Base-by-base conservation (phyloP, 345 rosid genomes). In the Eucalyptus rudis region DNA sequence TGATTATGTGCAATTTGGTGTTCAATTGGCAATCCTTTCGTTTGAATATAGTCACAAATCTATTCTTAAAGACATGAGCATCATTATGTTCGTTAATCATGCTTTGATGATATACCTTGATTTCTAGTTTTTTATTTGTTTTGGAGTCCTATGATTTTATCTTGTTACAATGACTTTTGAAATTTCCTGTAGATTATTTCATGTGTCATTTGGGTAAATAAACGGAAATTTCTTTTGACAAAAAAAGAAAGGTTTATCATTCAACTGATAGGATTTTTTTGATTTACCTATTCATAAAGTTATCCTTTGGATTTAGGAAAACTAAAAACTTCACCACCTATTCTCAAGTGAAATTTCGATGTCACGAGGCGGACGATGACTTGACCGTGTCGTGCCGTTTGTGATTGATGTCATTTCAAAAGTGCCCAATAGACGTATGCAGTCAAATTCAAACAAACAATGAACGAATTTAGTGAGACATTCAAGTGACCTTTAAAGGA, bases 31-130 rank as follows among this genome's bases (percentile, higher is more conserved):
- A n/a, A n/a, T n/a, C n/a, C n/a, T n/a, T n/a, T n/a, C n/a, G n/a
- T n/a, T n/a, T n/a, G 22, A 51, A 17, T 51, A 0, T 0, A 51
- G 4, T 51, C 9, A 51, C 9, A 51, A 51, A 51, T 51, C 56
- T 51, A 51, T 51, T 51, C 2, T 51, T 51, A 7, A 51, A 17
- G 4, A 17, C 56, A 51, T 1, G 20, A 0, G 0, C 56, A 51
- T 51, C 0, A 51, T 51, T 17, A 0, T 7, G 22, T 51, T 51
- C 17, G 56, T 51, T 51, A 51, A 51, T 51, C 9, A 51, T 51
- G 4, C 22, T 17, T 0, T 0, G 2, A 51, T 16, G 20, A 51
- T 51, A 17, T 51, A 17, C 0, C 56, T 51, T 51, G 8, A 51
- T 51, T 51, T 51, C 56, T 51, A 51, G 8, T 17, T 17, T 51